Evolutionary conservation across 2,329 filamentous ascomycete genomes (phyloP).

Genomic region (Diplodia intermedia): DNA sequence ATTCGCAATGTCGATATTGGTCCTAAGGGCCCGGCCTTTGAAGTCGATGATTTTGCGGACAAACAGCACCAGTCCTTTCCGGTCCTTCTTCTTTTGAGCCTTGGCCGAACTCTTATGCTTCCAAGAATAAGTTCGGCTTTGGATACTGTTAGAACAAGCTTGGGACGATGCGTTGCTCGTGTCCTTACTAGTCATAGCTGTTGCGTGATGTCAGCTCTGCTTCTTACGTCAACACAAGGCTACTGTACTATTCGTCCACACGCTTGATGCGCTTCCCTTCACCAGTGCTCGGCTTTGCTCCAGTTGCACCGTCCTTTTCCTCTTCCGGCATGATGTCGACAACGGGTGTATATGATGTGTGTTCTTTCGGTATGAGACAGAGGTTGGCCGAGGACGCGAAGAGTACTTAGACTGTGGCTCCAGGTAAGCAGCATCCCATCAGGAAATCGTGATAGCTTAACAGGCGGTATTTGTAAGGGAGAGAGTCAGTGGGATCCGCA

Average conservation of each 20-base stretch:
- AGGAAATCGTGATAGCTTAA: background rate
- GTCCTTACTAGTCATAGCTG: conserved; percentile 16
- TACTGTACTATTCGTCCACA: conserved; percentile 16
- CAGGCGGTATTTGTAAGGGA: background rate
- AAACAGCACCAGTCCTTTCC: background rate
- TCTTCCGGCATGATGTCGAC: background rate
- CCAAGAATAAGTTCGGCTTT: background rate
- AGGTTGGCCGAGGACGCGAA: background rate
- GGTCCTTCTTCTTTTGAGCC: background rate
- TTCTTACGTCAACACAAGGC: background rate
- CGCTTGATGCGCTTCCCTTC: conserved; percentile 12
- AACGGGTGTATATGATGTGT: background rate
- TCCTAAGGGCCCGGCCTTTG: background rate
- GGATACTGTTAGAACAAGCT: background rate
- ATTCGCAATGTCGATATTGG: background rate
- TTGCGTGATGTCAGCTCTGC: background rate
- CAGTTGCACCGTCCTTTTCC: background rate
- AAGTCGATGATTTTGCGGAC: background rate
- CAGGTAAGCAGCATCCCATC: background rate
- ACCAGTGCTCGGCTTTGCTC: too few relatives aligned
- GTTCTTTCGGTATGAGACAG: background rate
- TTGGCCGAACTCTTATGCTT: conserved; percentile 3
- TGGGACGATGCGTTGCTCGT: background rate
- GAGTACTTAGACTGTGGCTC: background rate
- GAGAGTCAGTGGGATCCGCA: too few relatives aligned